Percentiles rank a stretch among this genome's conserved stretches.
These are phyloP conservation scores for Cadophora luteo-olivacea DNA, from an alignment of 2,329 filamentous ascomycete species.

Conservation along the genomic window DNA sequence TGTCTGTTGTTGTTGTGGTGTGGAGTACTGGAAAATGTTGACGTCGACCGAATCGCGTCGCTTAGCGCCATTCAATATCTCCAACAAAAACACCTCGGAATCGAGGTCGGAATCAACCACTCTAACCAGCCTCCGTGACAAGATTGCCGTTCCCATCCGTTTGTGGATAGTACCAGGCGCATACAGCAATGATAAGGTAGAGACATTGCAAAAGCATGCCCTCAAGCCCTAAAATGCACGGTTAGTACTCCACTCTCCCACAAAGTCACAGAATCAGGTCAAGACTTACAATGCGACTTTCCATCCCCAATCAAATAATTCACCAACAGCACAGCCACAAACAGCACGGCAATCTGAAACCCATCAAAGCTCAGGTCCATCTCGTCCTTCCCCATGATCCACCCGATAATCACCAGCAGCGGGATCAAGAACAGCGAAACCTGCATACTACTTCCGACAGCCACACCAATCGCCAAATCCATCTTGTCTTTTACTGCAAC, in stretches of 20 bases:
- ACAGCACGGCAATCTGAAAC: constrained; percentile 87
- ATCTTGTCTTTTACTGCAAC: constrained; percentile 78
- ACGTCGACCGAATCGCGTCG: background rate
- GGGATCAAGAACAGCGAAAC: constrained; percentile 84
- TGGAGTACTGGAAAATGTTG: too few species aligned
- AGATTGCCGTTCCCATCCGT: constrained; percentile 16
- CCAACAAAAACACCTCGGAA: background rate
- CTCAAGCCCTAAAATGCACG: constrained; percentile 48
- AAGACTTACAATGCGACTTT: constrained; percentile 63
- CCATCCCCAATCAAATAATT: constrained; percentile 88
- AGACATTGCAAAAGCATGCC: constrained; percentile 43
- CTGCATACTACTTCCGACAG: constrained; percentile 83
- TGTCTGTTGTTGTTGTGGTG: background rate
- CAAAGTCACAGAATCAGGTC: background rate
- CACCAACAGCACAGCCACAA: constrained; percentile 82
- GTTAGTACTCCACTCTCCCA: too few species aligned
- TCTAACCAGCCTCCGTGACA: constrained; percentile 25
- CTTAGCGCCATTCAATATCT: background rate
- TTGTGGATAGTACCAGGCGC: constrained; percentile 37
- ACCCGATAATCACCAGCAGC: constrained; percentile 79
- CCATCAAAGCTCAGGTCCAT: constrained; percentile 76
- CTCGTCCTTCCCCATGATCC: constrained; percentile 71
- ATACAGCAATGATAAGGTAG: constrained; percentile 36
- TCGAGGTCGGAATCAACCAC: background rate
- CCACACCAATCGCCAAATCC: constrained; percentile 79